Evolutionary conservation across 768 basidiomycete species (phyloP), one percentile per base, ranked within the genome.

Genomic region (Podaxis rugospora): DNA sequence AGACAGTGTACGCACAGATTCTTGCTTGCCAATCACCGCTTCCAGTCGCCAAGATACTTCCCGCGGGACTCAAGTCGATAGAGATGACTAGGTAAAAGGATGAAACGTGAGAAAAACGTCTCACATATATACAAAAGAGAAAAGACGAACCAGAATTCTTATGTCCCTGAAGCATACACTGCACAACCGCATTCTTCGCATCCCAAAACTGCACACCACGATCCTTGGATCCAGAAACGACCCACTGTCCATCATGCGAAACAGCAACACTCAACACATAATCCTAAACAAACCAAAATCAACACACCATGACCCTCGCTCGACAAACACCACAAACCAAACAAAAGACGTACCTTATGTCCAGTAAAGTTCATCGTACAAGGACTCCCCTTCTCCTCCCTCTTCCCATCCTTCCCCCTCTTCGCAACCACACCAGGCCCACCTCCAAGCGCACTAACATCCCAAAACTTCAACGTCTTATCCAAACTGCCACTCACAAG

Each of bases 401-500:
- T 90, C 78, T 76, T 92, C 88, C 76, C 92, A 88, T 88, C 88
- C 23, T 44, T 51, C 28, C 35, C 28, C 42, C 51, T 50, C 65
- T 66, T 62, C 54, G 40, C 55, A 42, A 49, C 32, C 7, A 5
- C 59, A 47, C 59, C 70, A 68, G 83, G 85, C 37, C 86, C 88
- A 39, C 83, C 84, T 37, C 90, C 85, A 66, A 96, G 79, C 55
- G 83, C 86, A 68, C 86, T 85, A 13, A 93, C 79, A 69, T 93
- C 91, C 90, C 92, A 93, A 62, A 88, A 85, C 70, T 92, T 90
- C 62, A 94, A 68, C 50, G 88, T 90, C 77, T 89, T 87, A 70
- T 93, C 92, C 66, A 93, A 75, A 74, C 90, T 92, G 36, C 93
- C 95, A 64, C 89, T 92, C 6, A 97, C 90, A 65, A 98, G 78